Evolutionary conservation across 306 rosid genomes (phyloP).

Genomic region (Luffa acutangula): DNA sequence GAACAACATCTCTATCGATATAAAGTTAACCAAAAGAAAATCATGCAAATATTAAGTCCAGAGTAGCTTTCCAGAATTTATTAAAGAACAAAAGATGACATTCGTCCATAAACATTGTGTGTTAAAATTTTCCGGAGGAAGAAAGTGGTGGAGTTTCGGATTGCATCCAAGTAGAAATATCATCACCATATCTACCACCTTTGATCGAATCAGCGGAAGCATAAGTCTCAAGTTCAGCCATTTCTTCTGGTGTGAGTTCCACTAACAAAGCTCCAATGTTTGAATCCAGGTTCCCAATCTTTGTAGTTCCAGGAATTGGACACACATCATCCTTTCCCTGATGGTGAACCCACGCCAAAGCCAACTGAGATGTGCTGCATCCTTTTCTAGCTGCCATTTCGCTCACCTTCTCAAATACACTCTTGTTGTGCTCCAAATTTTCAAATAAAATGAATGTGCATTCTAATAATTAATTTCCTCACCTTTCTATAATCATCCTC

Average conservation of each 20-base stretch:
- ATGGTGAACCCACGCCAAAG: constrained; percentile 18
- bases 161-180: constrained; percentile 17
- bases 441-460: not conserved
- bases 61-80: too few relatives aligned
- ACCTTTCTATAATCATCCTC: constrained; percentile 43
- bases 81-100: too few relatives aligned
- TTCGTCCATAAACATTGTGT: too few relatives aligned
- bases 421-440: constrained; percentile 46
- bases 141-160: constrained; percentile 46
- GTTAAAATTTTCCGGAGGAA: not conserved
- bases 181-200: constrained; percentile 24
- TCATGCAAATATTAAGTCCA: too few relatives aligned
- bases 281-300: constrained; percentile 41
- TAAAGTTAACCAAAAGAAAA: too few relatives aligned
- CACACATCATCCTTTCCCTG: constrained; percentile 18
- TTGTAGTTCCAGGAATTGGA: constrained; percentile 63
- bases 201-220: constrained; percentile 28
- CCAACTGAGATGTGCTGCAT: constrained; percentile 18
- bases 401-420: constrained; percentile 38
- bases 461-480: not conserved
- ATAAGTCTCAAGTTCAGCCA: constrained; percentile 40
- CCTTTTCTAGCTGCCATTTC: constrained; percentile 27
- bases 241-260: constrained; percentile 46
- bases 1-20: too few relatives aligned
- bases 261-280: constrained; percentile 51